Percentiles rank a stretch among this genome's conserved stretches.
These are phyloP conservation scores for Rhizopus delemar DNA, from an alignment of 371 early-diverging fungal species.

Conservation along the genomic window DNA sequence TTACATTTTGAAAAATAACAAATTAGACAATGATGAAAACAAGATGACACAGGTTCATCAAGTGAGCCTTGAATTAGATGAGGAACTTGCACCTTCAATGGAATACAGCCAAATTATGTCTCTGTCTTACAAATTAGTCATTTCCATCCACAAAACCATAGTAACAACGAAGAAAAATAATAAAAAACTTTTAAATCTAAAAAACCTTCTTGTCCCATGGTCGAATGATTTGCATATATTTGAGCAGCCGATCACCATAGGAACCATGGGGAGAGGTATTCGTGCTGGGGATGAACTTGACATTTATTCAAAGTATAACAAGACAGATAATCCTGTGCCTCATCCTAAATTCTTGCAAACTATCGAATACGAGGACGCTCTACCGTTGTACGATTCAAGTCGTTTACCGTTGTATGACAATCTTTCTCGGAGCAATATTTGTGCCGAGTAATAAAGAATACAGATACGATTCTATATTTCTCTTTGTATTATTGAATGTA, in stretches of 20 bases:
- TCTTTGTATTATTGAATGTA: too few relatives aligned
- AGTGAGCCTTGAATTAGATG: conserved; percentile 2
- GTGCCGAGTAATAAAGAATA: too few relatives aligned
- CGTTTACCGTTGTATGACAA: conserved; percentile 13
- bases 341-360: conserved; percentile 14
- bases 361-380: conserved; percentile 12
- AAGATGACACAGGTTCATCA: background rate
- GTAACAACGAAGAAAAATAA: conserved; percentile 6
- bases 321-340: background rate
- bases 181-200: conserved; percentile 4
- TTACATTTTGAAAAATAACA: background rate
- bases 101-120: conserved; percentile 16
- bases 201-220: conserved; percentile 4
- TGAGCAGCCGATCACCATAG: conserved; percentile 10
- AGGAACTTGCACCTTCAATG: conserved; percentile 14
- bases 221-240: conserved; percentile 2
- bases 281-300: conserved; percentile 7
- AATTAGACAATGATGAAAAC: background rate
- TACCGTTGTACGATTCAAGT: conserved; percentile 18
- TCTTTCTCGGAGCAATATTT: background rate
- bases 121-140: conserved; percentile 10
- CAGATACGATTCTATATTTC: too few relatives aligned
- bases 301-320: conserved; percentile 4
- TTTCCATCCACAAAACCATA: conserved; percentile 8
- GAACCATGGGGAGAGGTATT: conserved; percentile 13